Evolutionary conservation across 2,329 filamentous ascomycete genomes (phyloP).

Genomic region (Aspergillus pseudotamarii): DNA sequence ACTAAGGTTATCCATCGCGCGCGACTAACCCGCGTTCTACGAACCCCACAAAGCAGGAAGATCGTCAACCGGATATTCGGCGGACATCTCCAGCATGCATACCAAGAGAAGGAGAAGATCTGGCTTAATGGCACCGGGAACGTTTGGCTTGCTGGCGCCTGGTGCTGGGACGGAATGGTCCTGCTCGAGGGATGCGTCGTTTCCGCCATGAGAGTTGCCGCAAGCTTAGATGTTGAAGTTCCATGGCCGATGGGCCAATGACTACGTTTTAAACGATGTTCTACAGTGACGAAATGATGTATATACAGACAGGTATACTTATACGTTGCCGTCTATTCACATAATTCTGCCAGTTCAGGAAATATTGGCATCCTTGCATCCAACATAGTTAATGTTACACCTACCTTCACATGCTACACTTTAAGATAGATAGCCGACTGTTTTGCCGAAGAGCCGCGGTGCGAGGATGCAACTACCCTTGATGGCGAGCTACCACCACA

Average conservation of each 20-base stretch:
- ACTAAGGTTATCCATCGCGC: slow-evolving; percentile 49
- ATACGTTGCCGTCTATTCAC: no score
- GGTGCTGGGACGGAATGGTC: slow-evolving; percentile 69
- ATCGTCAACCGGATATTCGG: slow-evolving; percentile 53
- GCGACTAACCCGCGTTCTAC: slow-evolving; percentile 56
- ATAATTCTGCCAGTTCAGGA: background rate
- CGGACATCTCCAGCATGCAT: slow-evolving; percentile 1
- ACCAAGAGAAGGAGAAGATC: background rate
- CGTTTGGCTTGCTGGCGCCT: slow-evolving; percentile 61
- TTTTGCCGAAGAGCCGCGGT: background rate
- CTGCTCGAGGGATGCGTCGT: slow-evolving; percentile 63
- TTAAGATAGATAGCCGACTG: background rate
- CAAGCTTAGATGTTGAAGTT: slow-evolving; percentile 53
- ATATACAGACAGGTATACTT: background rate
- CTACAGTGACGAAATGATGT: background rate
- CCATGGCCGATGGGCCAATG: slow-evolving; percentile 30
- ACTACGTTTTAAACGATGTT: background rate
- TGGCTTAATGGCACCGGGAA: slow-evolving; percentile 59
- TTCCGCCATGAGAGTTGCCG: slow-evolving; percentile 60
- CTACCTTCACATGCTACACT: background rate
- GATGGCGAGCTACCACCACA: slow-evolving; percentile 41
- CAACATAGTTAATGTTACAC: background rate
- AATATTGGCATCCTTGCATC: background rate
- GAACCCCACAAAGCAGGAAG: slow-evolving; percentile 52
- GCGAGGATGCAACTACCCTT: background rate